Evolutionary conservation across 2,329 filamentous ascomycete species (phyloP).

Genomic region (Beauveria asiatica): DNA sequence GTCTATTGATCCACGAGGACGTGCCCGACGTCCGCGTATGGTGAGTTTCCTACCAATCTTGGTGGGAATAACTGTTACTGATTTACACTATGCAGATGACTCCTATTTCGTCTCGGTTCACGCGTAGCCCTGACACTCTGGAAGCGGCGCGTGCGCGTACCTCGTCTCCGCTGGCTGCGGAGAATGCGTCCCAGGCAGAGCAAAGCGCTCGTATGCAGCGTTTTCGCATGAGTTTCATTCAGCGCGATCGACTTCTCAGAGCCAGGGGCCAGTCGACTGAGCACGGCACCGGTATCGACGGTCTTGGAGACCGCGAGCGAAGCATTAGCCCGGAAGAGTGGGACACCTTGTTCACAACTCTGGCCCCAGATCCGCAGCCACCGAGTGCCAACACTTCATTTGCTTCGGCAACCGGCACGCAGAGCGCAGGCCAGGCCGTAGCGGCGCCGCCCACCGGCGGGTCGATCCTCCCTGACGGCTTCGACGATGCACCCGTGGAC

Average conservation of each 20-base stretch:
- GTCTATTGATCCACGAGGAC: constrained; percentile 17
- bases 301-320: constrained; percentile 74
- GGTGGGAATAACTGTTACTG: constrained; percentile 35
- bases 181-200: neutral
- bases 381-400: constrained; percentile 81
- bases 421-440: constrained; percentile 24
- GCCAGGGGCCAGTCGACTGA: constrained; percentile 2
- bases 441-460: constrained; percentile 22
- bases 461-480: constrained; percentile 23
- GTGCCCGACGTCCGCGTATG: constrained; percentile 14
- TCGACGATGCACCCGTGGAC: constrained; percentile 28
- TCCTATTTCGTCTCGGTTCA: constrained; percentile 7
- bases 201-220: neutral
- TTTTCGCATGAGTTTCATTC: neutral
- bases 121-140: constrained; percentile 7
- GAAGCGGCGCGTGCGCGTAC: neutral
- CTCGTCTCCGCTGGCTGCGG: neutral
- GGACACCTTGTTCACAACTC: constrained; percentile 72
- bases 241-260: neutral
- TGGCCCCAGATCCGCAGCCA: constrained; percentile 72
- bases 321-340: constrained; percentile 74
- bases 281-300: constrained; percentile 43
- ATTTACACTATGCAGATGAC: constrained; percentile 44
- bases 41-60: constrained; percentile 14
- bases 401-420: constrained; percentile 47